phyloP scores from a whole-genome alignment of 257 asterid genomes.

The Solanum paucissectum region DNA sequence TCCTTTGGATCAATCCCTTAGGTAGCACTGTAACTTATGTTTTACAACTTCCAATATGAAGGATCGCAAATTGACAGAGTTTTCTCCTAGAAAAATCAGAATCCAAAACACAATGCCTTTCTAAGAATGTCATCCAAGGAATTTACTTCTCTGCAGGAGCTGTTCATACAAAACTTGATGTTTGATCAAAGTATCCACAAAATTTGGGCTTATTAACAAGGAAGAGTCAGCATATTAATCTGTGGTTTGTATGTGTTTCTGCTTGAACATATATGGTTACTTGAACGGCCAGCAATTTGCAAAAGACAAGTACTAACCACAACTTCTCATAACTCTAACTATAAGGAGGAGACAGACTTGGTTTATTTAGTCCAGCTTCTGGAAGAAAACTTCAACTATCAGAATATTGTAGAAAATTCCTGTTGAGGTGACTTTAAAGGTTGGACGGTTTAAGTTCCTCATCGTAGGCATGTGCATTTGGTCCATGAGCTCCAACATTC shows the following conservation, averaged over 20 bases:
- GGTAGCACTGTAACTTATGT: not conserved
- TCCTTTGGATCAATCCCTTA: not conserved
- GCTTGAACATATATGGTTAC: not conserved
- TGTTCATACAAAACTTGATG: not conserved
- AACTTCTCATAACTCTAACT: not conserved
- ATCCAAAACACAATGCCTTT: not conserved
- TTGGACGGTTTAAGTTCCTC: not conserved
- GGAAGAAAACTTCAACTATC: not conserved
- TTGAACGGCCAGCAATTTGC: not conserved
- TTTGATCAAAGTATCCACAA: not conserved
- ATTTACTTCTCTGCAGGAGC: not conserved
- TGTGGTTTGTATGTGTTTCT: not conserved
- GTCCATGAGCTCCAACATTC: not conserved
- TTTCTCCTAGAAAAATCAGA: not conserved
- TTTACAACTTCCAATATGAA: not conserved
- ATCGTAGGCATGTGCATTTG: not conserved
- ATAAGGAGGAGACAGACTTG: not conserved
- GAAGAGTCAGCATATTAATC: not conserved
- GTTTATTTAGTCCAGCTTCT: not conserved
- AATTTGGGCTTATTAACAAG: not conserved
- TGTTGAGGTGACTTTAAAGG: not conserved
- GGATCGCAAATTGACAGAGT: not conserved
- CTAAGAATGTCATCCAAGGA: not conserved
- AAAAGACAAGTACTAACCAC: not conserved
- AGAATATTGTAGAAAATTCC: not conserved